Base-by-base conservation (phyloP, 495 filamentous ascomycete genomes). In the Neurospora pannonica region DNA sequence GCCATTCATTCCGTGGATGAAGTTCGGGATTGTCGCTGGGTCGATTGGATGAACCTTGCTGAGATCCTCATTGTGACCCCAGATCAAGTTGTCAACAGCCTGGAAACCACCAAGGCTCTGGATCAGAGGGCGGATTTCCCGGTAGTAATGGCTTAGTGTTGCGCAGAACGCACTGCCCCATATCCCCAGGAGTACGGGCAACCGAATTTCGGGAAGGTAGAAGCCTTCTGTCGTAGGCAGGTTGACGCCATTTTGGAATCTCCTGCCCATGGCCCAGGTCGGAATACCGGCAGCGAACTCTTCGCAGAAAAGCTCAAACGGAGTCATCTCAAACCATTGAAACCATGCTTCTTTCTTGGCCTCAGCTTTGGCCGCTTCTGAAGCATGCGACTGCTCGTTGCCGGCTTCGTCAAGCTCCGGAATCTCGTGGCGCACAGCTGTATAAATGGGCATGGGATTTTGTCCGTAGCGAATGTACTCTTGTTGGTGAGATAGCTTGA, bases 111-210 rank as follows among this genome's bases (percentile, higher is more conserved):
- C 86, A 36, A 97, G 85, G 21, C 89, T 89, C 74, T 87, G 89
- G 24, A 98, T 82, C 24, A 97, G 78, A 0, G 96, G 96, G 31
- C 92, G 88, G 37, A 98, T 88, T 81, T 99, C 96, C 74, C 92
- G 93, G 82, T 98, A 98, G 80, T 99, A 99, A 80, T 98, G 96
- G 36, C 90, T 93, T 3, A 99, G 85, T 0, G 96, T 97, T 0
- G 96, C 96, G 78, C 96, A 98, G 80, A 99, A 98, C 9, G 96
- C 96, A 75, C 91, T 94, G 11, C 95, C 96, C 90, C 95, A 99
- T 11, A 98, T 91, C 0, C 96, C 96, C 86, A 98, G 88, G 71
- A 98, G 83, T 2, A 93, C 84, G 0, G 95, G 92, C 67, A 97
- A 84, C 69, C 93, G 90, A 24, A 93, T 77, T 79, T 99, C 96